Conservation (phyloP, 768 basidiomycete genomes). For the Filobasidium floriforme region DNA sequence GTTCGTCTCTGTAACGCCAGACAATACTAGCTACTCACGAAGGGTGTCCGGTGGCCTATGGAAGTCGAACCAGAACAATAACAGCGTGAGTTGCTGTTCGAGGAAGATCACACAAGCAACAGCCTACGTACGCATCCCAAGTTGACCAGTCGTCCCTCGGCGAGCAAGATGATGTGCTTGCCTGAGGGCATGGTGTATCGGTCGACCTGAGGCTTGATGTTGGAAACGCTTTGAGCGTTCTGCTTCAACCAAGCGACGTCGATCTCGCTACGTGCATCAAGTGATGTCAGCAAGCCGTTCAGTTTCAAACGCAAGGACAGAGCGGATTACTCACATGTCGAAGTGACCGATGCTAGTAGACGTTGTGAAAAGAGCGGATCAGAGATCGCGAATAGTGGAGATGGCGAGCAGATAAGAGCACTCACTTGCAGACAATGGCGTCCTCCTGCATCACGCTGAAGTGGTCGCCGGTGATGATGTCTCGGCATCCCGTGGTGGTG, state of each 20-base stretch:
- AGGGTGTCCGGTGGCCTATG: constrained; percentile 81
- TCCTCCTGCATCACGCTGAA: constrained; percentile 93
- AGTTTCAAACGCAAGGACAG: background rate
- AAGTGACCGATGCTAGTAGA: constrained; percentile 48
- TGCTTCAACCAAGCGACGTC: constrained; percentile 98
- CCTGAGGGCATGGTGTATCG: constrained; percentile 87
- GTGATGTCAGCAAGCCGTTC: background rate
- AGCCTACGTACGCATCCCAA: constrained; percentile 59
- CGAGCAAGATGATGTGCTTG: constrained; percentile 92
- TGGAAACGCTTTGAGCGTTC: constrained; percentile 71
- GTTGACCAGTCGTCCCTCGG: constrained; percentile 98
- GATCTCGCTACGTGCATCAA: constrained; percentile 49
- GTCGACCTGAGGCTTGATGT: constrained; percentile 99
- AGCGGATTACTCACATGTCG: constrained; percentile 38
- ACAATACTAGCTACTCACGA: constrained; percentile 53
- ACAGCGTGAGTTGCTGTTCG: too few relatives aligned
- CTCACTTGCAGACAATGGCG: constrained; percentile 71
- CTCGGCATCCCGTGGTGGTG: constrained; percentile 96
- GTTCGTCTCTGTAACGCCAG: background rate
- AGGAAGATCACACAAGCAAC: too few relatives aligned
- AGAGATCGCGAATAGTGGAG: too few relatives aligned
- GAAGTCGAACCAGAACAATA: background rate
- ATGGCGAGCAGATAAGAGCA: background rate
- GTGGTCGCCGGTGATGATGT: constrained; percentile 89
- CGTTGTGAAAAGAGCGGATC: background rate